Conservation (phyloP, 2,329 filamentous ascomycete species). For the Cladosporium oxysporum region DNA sequence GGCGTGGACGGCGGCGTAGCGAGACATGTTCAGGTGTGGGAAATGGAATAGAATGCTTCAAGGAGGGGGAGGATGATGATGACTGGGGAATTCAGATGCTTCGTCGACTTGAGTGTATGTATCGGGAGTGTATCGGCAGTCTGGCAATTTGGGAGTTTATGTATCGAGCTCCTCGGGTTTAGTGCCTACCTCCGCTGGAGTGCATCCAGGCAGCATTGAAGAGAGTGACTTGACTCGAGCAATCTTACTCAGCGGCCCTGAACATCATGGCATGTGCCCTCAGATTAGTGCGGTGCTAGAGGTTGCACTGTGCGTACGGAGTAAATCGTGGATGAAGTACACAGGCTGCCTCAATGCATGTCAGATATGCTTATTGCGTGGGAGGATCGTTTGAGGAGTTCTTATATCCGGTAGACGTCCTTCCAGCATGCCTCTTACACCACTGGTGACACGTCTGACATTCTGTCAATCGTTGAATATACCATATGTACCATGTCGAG, state of each 20-base stretch:
- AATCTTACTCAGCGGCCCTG: neutral
- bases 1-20: slow-evolving; percentile 37
- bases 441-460: neutral
- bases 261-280: neutral
- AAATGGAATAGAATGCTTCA: slow-evolving; percentile 12
- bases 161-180: neutral
- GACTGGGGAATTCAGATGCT: neutral
- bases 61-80: neutral
- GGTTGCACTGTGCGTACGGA: neutral
- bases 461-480: neutral
- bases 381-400: neutral
- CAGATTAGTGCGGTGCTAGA: neutral
- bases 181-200: neutral
- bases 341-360: neutral
- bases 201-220: neutral
- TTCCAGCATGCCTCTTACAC: neutral
- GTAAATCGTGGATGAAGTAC: neutral
- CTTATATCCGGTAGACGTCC: no score
- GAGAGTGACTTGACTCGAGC: neutral
- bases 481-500: neutral
- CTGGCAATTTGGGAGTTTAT: neutral
- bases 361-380: neutral
- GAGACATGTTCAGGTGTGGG: slow-evolving; percentile 34
- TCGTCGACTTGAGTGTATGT: no score
- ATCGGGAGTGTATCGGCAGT: neutral